Conservation (phyloP, 2,329 filamentous ascomycete species). For the Neopestalotiopsis sp. region DNA sequence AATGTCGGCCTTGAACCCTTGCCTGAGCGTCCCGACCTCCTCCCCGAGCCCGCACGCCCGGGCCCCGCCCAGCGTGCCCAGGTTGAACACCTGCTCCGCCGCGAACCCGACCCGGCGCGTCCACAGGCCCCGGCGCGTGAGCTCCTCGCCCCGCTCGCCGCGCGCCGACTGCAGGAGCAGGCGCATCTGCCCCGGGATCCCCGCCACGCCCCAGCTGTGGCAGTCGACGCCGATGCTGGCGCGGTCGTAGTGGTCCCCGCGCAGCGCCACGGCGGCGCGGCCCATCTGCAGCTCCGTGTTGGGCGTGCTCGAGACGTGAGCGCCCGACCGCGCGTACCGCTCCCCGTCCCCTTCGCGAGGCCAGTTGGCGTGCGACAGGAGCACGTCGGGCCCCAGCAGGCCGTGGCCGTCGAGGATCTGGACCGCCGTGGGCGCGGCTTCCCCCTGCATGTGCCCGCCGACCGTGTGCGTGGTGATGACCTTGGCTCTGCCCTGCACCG, state of each 20-base stretch:
- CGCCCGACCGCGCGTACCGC: constrained; percentile 38
- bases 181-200: constrained; percentile 39
- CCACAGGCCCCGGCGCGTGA: constrained; percentile 30
- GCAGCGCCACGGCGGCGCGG: constrained; percentile 40
- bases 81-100: constrained; percentile 51
- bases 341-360: constrained; percentile 39
- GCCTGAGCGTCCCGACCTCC: constrained; percentile 48
- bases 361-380: constrained; percentile 46
- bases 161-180: constrained; percentile 37
- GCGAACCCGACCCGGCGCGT: constrained; percentile 33
- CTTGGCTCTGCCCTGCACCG: constrained; percentile 35
- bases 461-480: constrained; percentile 47
- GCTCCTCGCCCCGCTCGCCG: constrained; percentile 31
- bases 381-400: constrained; percentile 45
- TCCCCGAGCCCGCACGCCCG: constrained; percentile 45
- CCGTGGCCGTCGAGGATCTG: constrained; percentile 37
- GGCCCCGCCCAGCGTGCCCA: constrained; percentile 53
- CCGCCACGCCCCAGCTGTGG: constrained; percentile 34
- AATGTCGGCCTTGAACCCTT: constrained; percentile 52
- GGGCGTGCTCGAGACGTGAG: constrained; percentile 49
- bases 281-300: constrained; percentile 57
- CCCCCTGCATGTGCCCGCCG: constrained; percentile 22
- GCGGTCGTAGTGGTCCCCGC: constrained; percentile 32
- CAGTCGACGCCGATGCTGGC: constrained; percentile 41
- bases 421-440: constrained; percentile 21